These are phyloP conservation scores for Cenchrus americanus DNA, from an alignment of 176 grass and related monocot species.

Conservation along the genomic window DNA sequence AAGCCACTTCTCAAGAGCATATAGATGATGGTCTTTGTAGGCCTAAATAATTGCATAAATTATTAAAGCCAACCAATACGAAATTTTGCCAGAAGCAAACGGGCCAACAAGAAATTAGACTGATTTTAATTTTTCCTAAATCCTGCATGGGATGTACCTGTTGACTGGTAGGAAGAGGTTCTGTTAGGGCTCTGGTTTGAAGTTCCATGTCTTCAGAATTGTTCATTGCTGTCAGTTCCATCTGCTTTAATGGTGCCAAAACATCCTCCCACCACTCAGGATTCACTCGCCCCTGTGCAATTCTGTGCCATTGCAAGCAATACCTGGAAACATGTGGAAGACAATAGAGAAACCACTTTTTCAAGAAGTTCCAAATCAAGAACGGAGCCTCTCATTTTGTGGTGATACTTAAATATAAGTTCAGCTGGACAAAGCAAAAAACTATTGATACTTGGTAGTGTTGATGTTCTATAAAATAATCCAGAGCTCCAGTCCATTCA, in stretches of 20 bases:
- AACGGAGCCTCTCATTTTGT: background rate
- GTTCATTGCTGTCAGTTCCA: conserved; percentile 68
- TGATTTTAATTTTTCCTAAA: conserved; percentile 30
- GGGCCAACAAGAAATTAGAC: background rate
- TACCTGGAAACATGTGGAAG: conserved; percentile 58
- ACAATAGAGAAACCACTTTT: conserved; percentile 17
- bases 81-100: conserved; percentile 29
- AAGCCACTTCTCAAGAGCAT: conserved; percentile 92
- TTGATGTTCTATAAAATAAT: background rate
- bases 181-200: conserved; percentile 82
- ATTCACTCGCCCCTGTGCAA: conserved; percentile 71
- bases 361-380: conserved; percentile 24
- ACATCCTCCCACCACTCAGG: conserved; percentile 80
- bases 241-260: conserved; percentile 68
- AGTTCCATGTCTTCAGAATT: conserved; percentile 86
- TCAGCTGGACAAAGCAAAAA: background rate
- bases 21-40: conserved; percentile 86
- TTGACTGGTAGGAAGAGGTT: conserved; percentile 96
- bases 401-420: background rate
- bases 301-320: conserved; percentile 91
- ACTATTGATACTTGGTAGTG: background rate
- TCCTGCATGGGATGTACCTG: conserved; percentile 51
- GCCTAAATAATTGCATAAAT: conserved; percentile 61
- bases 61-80: conserved; percentile 15
- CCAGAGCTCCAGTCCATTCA: background rate